phyloP scores from a whole-genome alignment of 352 stramenopile species.

The Phytophthora sp. region DNA sequence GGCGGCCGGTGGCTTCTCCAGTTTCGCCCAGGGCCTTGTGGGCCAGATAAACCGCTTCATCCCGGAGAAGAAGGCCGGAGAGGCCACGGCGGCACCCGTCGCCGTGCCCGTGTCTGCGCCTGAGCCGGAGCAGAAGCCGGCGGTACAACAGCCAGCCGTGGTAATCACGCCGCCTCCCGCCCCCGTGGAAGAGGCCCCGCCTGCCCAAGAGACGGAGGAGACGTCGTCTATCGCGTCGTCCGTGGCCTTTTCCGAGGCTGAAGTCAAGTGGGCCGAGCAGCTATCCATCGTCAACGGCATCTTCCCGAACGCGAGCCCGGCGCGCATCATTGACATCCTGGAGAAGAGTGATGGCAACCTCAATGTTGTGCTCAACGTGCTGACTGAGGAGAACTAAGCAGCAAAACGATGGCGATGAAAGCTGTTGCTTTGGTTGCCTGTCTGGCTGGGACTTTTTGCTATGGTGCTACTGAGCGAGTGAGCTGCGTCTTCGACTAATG shows the following conservation, averaged over 20 bases:
- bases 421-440: not conserved
- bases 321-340: constrained; percentile 59
- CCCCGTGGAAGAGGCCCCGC: constrained; percentile 15
- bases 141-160: constrained; percentile 1
- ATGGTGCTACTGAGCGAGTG: no score
- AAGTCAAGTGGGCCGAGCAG: constrained; percentile 78
- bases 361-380: constrained; percentile 74
- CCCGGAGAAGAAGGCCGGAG: constrained; percentile 55
- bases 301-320: constrained; percentile 59
- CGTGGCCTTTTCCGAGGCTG: constrained; percentile 59
- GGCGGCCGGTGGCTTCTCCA: constrained; percentile 60
- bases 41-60: constrained; percentile 70
- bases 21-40: constrained; percentile 71
- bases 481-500: not conserved
- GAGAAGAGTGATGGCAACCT: constrained; percentile 73
- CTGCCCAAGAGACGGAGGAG: constrained; percentile 35
- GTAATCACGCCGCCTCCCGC: constrained; percentile 7
- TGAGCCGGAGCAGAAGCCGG: constrained; percentile 26
- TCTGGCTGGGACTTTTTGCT: no score
- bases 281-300: constrained; percentile 68
- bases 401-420: not conserved
- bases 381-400: constrained; percentile 66
- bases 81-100: constrained; percentile 16
- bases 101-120: constrained; percentile 3
- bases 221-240: constrained; percentile 29